Base-by-base conservation (phyloP, 208 protist species). In the Trypanosoma vivax region DNA sequence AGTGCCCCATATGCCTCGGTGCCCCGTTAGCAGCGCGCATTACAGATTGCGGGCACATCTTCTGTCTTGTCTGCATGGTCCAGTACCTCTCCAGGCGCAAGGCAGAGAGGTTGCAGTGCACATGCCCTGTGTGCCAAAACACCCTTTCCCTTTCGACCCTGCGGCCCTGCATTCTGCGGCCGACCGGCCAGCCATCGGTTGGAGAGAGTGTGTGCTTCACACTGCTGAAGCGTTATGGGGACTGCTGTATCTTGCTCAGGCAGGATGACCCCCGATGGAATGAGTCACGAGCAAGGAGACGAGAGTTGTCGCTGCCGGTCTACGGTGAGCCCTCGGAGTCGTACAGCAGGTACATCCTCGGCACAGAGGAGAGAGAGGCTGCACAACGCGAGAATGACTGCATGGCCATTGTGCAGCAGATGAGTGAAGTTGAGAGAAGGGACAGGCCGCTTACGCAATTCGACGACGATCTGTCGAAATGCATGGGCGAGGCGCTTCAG, bases 1-100 rank as follows among this genome's bases (percentile, higher is more conserved):
- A 88, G 49, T 94, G 86, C 59, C 82, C 82, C 33, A 88, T 94
- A 35, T 94, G 86, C 62, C 72, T 94, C 29, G 75, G 84, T 3
- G 38, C 57, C 23, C 86, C 86, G 27, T 43, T 52, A 25, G 79
- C 77, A 6, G 75, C 86, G 16, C 75, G 86, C 49, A 83, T 94
- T 54, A 87, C 82, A n/a, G 73, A 84, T 64, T 94, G 86, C 55
- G 86, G 86, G 3, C 86, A 94, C 65, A 55, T 77, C 13, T 89
- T 84, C 64, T 94, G 86, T 41, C 61, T 90, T 18, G 61, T 83
- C 1, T 94, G 86, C 55, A 68, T 88, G 29, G 56, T 89, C 25
- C 79, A 85, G 47, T 83, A 89, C 70, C 48, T 94, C 16, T 57
- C 60, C 24, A 50, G 51, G 24, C 65, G 66, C 49, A 73, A 73